Evolutionary conservation across 805 yeast species (phyloP).

Genomic region (Kodamaea nitidulidarum): DNA sequence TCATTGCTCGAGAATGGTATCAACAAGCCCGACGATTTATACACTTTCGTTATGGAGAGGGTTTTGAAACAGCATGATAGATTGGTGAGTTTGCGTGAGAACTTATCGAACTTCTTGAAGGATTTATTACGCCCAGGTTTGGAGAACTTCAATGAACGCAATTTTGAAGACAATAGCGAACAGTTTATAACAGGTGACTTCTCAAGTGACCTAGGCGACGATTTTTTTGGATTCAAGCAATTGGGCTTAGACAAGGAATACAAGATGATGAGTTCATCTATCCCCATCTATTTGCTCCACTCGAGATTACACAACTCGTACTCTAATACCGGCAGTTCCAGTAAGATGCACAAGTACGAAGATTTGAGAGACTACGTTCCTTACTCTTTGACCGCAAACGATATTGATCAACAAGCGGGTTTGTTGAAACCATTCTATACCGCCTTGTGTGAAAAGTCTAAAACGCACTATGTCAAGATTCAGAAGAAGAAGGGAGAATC

Average conservation of each 20-base stretch:
- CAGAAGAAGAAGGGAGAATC: slow-evolving; percentile 40
- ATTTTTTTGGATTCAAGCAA: slow-evolving; percentile 95
- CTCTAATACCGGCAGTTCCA: slow-evolving; percentile 39
- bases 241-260: slow-evolving; percentile 91
- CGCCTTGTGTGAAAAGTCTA: slow-evolving; percentile 39
- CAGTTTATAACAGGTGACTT: slow-evolving; percentile 94
- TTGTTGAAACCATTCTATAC: slow-evolving; percentile 52
- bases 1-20: slow-evolving; percentile 84
- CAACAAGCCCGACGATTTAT: slow-evolving; percentile 69
- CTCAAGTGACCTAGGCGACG: slow-evolving; percentile 91
- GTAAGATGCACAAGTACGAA: slow-evolving; percentile 54
- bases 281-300: slow-evolving; percentile 85
- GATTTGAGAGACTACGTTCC: slow-evolving; percentile 59
- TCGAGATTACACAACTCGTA: slow-evolving; percentile 64
- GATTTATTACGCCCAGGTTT: slow-evolving; percentile 78
- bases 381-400: slow-evolving; percentile 48
- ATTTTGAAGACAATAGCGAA: slow-evolving; percentile 86
- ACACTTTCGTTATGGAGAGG: slow-evolving; percentile 69
- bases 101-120: slow-evolving; percentile 67
- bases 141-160: slow-evolving; percentile 69
- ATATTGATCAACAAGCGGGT: slow-evolving; percentile 52
- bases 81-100: slow-evolving; percentile 61
- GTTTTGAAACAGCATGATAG: slow-evolving; percentile 65
- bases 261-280: slow-evolving; percentile 75
- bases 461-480: slow-evolving; percentile 36